These are phyloP conservation scores for Asclepias syriaca DNA, from an alignment of 257 asterid species.

Conservation along the genomic window DNA sequence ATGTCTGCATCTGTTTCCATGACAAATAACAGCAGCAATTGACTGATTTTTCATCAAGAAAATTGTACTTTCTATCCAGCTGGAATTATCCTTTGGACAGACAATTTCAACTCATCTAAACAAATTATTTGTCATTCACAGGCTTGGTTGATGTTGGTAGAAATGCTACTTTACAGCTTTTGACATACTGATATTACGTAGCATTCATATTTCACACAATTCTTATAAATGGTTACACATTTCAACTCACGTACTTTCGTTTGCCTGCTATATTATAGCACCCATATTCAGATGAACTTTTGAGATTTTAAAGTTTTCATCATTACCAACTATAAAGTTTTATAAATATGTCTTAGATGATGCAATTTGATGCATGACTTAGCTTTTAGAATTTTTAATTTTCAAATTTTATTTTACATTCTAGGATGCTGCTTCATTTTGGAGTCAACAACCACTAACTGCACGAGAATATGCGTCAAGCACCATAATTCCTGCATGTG, in stretches of 20 bases:
- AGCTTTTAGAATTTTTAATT: slow-evolving; percentile 9
- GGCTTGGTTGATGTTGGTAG: neutral
- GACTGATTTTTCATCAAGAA: neutral
- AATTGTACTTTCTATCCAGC: no score
- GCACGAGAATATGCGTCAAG: slow-evolving; percentile 90
- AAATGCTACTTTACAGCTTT: no score
- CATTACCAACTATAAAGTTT: neutral
- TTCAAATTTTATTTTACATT: slow-evolving; percentile 15
- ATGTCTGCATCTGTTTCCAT: neutral
- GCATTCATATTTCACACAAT: neutral
- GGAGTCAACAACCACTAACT: slow-evolving; percentile 96
- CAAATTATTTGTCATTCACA: neutral
- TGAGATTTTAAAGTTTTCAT: neutral
- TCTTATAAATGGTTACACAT: neutral
- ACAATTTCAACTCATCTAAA: neutral
- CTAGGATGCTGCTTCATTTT: slow-evolving; percentile 95
- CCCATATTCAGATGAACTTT: neutral
- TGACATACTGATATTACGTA: neutral
- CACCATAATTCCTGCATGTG: slow-evolving; percentile 87
- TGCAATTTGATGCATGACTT: neutral
- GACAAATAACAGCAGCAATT: neutral
- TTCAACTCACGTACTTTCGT: neutral
- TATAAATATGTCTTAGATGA: neutral
- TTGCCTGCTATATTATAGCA: neutral
- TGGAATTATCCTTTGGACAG: neutral